phyloP scores from a whole-genome alignment of 192 early-diverging fungal genomes.

The Mortierella hygrophila region DNA sequence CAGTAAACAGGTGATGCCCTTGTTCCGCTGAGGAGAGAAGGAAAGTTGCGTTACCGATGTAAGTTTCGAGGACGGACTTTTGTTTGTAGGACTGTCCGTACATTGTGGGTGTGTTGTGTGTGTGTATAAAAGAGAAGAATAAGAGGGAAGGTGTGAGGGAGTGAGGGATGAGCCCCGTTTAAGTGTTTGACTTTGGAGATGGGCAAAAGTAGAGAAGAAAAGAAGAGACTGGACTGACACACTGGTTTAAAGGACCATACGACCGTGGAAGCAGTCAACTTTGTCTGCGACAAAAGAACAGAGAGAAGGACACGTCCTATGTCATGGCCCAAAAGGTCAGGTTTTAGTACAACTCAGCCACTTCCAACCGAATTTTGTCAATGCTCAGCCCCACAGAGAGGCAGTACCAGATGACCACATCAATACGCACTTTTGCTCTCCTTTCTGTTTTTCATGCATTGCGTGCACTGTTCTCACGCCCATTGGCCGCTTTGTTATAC shows the following conservation, averaged over 20 bases:
- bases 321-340: not conserved
- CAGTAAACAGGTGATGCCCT: not conserved
- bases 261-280: constrained; percentile 4
- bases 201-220: not conserved
- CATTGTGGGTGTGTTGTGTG: not conserved
- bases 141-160: not conserved
- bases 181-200: not conserved
- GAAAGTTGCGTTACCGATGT: constrained; percentile 29
- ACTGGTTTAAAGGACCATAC: not conserved
- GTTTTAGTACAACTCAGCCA: not conserved
- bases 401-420: not conserved
- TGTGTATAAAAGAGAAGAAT: not conserved
- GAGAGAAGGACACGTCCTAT: not conserved
- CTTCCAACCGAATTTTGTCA: not conserved
- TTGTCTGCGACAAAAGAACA: not conserved
- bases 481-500: not conserved
- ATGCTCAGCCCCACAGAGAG: not conserved
- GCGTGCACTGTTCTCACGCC: not conserved
- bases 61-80: constrained; percentile 48
- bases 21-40: not conserved
- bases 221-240: not conserved
- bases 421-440: not conserved
- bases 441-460: not conserved
- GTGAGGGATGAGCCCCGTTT: not conserved
- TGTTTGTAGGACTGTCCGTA: constrained; percentile 23